Conservation (phyloP, 495 filamentous ascomycete genomes). For the Letharia lupina region DNA sequence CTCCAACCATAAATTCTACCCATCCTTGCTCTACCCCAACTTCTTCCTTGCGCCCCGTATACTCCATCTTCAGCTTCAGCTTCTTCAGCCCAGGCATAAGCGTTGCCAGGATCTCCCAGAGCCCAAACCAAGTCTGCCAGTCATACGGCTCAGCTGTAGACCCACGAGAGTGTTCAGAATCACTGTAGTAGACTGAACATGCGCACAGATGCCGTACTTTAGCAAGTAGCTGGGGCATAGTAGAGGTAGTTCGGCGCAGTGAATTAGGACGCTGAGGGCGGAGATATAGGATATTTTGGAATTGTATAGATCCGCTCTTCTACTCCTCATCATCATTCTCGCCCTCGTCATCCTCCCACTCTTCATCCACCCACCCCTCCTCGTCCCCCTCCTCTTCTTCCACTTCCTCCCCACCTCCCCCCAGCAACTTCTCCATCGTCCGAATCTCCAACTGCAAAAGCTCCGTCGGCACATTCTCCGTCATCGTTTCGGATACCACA, state of each 20-base stretch:
- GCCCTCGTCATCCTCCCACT: neutral
- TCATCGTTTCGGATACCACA: constrained; percentile 7
- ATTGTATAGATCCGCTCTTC: neutral
- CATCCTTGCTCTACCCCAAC: neutral
- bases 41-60: neutral
- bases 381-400: constrained; percentile 5
- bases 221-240: neutral
- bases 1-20: neutral
- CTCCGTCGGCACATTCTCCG: constrained; percentile 1
- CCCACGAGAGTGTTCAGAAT: neutral
- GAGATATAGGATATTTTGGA: neutral
- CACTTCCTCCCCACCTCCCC: neutral
- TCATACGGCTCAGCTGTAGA: neutral
- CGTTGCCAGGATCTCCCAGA: neutral
- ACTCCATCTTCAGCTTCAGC: neutral
- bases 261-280: neutral
- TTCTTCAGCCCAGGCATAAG: neutral
- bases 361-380: constrained; percentile 5
- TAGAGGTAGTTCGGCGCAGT: neutral
- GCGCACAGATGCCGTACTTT: neutral
- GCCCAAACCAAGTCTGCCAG: neutral
- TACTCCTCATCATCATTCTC: too few relatives aligned
- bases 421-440: neutral
- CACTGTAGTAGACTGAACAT: neutral
- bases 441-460: constrained; percentile 9